A percentile compares a stretch with the other conserved stretches of the same genome.
Evolutionary conservation across 2,329 filamentous ascomycete species (phyloP).

Genomic region (Penicillium italicum): DNA sequence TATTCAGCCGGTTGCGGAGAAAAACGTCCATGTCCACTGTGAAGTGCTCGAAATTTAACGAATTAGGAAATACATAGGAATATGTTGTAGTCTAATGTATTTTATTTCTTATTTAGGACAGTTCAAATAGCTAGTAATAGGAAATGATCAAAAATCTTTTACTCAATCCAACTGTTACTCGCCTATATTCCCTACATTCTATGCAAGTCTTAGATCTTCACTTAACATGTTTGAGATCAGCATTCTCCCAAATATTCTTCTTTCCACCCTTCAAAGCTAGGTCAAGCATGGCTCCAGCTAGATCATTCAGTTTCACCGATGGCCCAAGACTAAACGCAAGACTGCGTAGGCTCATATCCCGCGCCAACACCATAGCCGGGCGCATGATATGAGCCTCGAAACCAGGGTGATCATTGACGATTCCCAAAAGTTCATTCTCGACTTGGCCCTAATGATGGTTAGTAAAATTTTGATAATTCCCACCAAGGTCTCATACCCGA

Average conservation of each 20-base stretch:
- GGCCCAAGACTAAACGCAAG: conserved; percentile 11
- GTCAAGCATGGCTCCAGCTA: conserved; percentile 15
- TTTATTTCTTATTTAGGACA: too few relatives aligned
- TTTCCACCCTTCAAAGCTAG: conserved; percentile 14
- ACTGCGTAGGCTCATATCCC: conserved; percentile 6
- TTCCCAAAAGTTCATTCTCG: conserved; percentile 17
- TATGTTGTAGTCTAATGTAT: too few relatives aligned
- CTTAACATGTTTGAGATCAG: neutral
- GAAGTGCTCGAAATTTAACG: neutral
- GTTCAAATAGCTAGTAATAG: neutral
- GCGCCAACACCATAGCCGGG: conserved; percentile 15
- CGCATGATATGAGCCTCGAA: conserved; percentile 22
- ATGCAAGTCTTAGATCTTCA: neutral
- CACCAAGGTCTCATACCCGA: conserved; percentile 5
- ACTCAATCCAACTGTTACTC: neutral
- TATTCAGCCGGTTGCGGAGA: conserved; percentile 7
- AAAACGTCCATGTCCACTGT: neutral
- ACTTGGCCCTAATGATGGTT: conserved; percentile 13
- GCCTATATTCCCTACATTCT: neutral
- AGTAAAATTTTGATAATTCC: neutral
- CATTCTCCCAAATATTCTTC: conserved; percentile 15
- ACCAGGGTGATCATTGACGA: conserved; percentile 1
- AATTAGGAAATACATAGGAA: too few relatives aligned
- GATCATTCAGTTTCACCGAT: conserved; percentile 14
- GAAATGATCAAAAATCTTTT: neutral